A percentile compares a stretch with the other conserved stretches of the same genome.
These are phyloP conservation scores for Hydnum rufescens DNA, from an alignment of 768 basidiomycete genomes.

Conservation along the genomic window DNA sequence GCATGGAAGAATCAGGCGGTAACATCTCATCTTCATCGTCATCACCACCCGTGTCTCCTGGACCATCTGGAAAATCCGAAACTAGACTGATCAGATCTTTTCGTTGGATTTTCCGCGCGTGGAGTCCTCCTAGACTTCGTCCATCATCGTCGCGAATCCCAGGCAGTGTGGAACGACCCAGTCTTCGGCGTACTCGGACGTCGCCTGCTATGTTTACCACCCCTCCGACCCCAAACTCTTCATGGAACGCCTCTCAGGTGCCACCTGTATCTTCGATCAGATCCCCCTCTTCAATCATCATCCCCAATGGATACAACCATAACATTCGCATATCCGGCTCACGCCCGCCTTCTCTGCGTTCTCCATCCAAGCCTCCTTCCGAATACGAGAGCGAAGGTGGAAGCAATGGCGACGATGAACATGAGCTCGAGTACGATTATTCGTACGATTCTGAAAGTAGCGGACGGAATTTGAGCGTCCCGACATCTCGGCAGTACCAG, in stretches of 20 bases:
- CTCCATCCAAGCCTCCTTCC: not conserved
- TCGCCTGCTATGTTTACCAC: no score
- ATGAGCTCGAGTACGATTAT: constrained; percentile 5
- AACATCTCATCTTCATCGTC: not conserved
- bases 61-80: not conserved
- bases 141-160: not conserved
- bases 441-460: not conserved
- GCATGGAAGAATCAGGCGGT: not conserved
- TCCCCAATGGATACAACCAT: no score
- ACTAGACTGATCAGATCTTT: not conserved
- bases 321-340: not conserved
- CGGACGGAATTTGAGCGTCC: not conserved
- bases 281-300: no score
- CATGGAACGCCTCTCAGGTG: no score
- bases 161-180: not conserved
- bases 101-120: not conserved
- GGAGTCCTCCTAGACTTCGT: not conserved
- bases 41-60: not conserved
- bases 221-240: not conserved
- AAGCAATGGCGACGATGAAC: constrained; percentile 2
- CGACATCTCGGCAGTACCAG: no score
- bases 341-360: not conserved
- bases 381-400: not conserved
- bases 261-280: no score
- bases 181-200: not conserved